These are phyloP conservation scores for Candida ovalis DNA, from an alignment of 805 yeast genomes.

Conservation along the genomic window DNA sequence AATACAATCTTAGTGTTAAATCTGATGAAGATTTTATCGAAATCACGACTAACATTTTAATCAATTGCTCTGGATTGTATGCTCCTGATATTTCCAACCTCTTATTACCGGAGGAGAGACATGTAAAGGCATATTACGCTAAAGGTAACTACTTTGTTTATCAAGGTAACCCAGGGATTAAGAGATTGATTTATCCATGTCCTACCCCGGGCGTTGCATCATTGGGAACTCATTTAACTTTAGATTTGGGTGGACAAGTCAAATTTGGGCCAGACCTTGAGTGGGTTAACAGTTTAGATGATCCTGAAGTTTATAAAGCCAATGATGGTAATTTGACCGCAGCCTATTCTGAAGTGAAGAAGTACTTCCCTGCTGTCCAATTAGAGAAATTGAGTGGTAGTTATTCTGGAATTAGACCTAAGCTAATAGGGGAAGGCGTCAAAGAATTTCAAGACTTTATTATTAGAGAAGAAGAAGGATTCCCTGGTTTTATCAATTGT, in stretches of 20 bases:
- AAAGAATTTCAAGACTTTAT: conserved; percentile 65
- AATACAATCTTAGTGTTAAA: conserved; percentile 30
- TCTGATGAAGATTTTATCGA: conserved; percentile 32
- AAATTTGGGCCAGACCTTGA: conserved; percentile 89
- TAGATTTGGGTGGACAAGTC: conserved; percentile 75
- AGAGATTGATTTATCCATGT: conserved; percentile 71
- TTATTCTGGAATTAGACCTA: conserved; percentile 84
- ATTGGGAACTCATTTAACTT: conserved; percentile 82
- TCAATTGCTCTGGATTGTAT: conserved; percentile 77
- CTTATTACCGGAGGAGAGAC: conserved; percentile 60
- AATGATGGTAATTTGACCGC: conserved; percentile 43
- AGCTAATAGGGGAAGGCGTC: conserved; percentile 46
- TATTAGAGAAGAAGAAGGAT: conserved; percentile 65
- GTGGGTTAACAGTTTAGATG: conserved; percentile 49
- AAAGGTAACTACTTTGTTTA: conserved; percentile 80
- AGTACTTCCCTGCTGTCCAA: conserved; percentile 62
- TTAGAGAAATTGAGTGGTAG: conserved; percentile 53
- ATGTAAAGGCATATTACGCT: conserved; percentile 61
- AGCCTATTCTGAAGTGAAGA: conserved; percentile 55
- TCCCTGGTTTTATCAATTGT: conserved; percentile 74
- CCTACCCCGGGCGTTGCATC: conserved; percentile 71
- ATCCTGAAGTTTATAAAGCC: conserved; percentile 44
- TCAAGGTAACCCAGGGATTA: conserved; percentile 38
- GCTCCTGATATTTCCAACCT: conserved; percentile 72
- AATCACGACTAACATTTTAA: conserved; percentile 51